phyloP scores from a whole-genome alignment of 2,329 filamentous ascomycete species.

The Chrysoporthe deuterocubensis region DNA sequence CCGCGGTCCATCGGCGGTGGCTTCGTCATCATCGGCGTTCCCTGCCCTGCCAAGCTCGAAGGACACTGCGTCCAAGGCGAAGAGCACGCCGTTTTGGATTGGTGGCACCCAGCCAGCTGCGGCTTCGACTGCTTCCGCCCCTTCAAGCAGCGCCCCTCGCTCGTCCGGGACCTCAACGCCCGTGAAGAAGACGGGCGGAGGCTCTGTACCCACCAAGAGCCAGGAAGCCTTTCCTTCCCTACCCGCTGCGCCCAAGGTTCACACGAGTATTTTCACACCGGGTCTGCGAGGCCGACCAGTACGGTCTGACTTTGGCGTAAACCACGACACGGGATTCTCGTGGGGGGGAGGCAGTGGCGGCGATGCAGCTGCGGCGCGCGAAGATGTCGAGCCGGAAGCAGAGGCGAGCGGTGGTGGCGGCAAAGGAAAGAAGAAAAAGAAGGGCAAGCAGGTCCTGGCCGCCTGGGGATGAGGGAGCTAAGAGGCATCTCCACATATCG shows the following conservation, averaged over 20 bases:
- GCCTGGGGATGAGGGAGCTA: constrained; percentile 57
- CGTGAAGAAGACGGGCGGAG: constrained; percentile 14
- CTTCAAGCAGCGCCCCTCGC: neutral
- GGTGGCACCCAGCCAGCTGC: constrained; percentile 22
- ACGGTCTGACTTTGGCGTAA: constrained; percentile 53
- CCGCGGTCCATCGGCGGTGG: constrained; percentile 29
- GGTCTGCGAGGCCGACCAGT: constrained; percentile 53
- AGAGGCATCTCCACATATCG: neutral
- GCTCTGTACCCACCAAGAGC: constrained; percentile 33
- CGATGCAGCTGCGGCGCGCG: constrained; percentile 34
- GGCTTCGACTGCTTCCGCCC: neutral
- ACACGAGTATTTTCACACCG: constrained; percentile 66
- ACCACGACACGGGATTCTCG: constrained; percentile 55
- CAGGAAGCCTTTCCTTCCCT: constrained; percentile 80
- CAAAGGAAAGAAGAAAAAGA: constrained; percentile 62
- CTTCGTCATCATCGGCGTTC: constrained; percentile 45
- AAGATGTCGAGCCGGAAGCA: constrained; percentile 32
- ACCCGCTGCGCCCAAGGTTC: constrained; percentile 73
- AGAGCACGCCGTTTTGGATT: constrained; percentile 32
- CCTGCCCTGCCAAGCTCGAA: constrained; percentile 45
- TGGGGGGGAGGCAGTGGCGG: constrained; percentile 48
- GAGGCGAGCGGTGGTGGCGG: constrained; percentile 36
- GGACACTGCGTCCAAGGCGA: neutral
- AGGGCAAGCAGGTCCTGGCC: constrained; percentile 64
- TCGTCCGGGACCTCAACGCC: constrained; percentile 12